Percentiles rank a stretch among this genome's conserved stretches.
phyloP scores from a whole-genome alignment of 2,329 filamentous ascomycete species.

The Trichoderma simmonsii region DNA sequence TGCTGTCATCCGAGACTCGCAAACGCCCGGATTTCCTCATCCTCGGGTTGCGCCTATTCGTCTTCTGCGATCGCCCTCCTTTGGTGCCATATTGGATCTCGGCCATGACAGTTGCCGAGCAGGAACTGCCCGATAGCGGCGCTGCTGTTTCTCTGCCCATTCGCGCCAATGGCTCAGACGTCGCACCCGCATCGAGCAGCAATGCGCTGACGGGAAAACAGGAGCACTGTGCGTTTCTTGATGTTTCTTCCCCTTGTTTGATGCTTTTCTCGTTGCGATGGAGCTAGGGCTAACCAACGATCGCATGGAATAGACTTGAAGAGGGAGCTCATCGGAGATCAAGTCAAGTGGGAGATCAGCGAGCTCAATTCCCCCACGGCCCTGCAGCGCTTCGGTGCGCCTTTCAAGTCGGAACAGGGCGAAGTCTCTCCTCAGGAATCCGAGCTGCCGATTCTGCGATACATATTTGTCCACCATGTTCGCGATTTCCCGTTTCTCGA shows the following conservation, averaged over 20 bases:
- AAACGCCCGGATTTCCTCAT: background rate
- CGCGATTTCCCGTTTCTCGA: conserved; percentile 97
- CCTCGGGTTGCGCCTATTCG: background rate
- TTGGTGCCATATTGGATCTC: background rate
- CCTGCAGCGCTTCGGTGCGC: conserved; percentile 89
- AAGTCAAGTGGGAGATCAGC: conserved; percentile 84
- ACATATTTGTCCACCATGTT: conserved; percentile 97
- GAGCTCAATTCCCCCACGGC: conserved; percentile 95
- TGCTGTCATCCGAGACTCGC: background rate
- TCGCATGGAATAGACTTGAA: conserved; percentile 69
- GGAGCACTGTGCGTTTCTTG: conserved; percentile 74
- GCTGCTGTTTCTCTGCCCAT: conserved; percentile 30
- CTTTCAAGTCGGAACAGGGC: conserved; percentile 87
- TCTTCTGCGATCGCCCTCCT: background rate
- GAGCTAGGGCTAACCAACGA: background rate
- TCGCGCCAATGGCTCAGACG: conserved; percentile 29
- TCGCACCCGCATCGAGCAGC: conserved; percentile 37
- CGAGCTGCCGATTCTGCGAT: conserved; percentile 87
- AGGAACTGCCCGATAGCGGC: conserved; percentile 26
- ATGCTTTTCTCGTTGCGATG: background rate
- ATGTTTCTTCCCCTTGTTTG: background rate
- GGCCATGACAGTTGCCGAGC: conserved; percentile 30
- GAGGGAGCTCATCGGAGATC: conserved; percentile 85
- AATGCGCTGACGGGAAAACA: conserved; percentile 83
- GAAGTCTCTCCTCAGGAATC: conserved; percentile 93